Evolutionary conservation across 495 filamentous ascomycete genomes (phyloP), one percentile per base, ranked within the genome.

Genomic region (Penicillium robsamsonii): DNA sequence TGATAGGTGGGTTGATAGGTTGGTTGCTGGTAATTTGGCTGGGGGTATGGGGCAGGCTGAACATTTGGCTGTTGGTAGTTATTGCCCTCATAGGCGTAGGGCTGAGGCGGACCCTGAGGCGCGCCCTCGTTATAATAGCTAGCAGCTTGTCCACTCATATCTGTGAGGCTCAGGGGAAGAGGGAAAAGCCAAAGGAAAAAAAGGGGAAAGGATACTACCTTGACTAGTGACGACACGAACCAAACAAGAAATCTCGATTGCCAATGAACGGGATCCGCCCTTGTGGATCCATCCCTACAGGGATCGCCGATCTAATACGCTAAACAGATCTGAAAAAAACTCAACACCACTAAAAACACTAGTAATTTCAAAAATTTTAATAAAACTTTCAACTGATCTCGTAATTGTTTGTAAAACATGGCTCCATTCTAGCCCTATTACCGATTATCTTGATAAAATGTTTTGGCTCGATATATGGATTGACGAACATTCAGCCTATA

Each of bases 141-240:
- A 13, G 69, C 70, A 17, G 75, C 72, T 58, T 77, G 70, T 47
- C 75, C 75, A 58, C 72, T 78, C 75, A 78, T 78, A 22, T 50
- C 60, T 62, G 60, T 25, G 48, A 44, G 29, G 46, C 11, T 40
- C 22, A 42, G 35, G 50, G 37, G 42, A 38, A 53, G 37, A 38
- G n/a, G 46, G 46, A 52, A 50, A 22, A 43, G 5, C 33, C 24
- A 58, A 41, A 29, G 27, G 45, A 40, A 47, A 40, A 44, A 54
- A 47, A 10, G 12, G 18, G 22, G 41, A 50, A 49, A 35, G 60
- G 2, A 10, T 17, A 2, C 17, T 8, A 17, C 6, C 17, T 44
- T n/a, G 43, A 46, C 29, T 47, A n/a, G 45, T 47, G 45, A 47
- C 45, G 45, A 30, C 45, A 47, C 18, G 7, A 24, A 18, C 25